phyloP scores from a whole-genome alignment of 2,329 filamentous ascomycete species.

The Epichloe aotearoae region DNA sequence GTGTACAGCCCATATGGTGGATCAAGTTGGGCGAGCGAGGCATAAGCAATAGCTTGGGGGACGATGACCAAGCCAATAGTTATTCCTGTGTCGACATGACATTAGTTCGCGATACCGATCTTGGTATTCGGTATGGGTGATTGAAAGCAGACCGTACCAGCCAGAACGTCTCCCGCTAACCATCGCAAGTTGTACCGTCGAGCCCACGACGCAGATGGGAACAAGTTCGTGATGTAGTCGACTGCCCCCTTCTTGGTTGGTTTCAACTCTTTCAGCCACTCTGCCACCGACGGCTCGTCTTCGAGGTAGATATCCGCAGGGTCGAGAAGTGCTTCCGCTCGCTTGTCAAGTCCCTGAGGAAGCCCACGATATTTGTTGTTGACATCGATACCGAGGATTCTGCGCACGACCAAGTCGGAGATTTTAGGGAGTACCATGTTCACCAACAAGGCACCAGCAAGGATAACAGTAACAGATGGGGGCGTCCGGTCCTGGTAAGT shows the following conservation, averaged over 20 bases:
- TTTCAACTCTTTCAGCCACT: slow-evolving; percentile 44
- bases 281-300: slow-evolving; percentile 49
- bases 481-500: background rate
- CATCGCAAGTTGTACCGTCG: slow-evolving; percentile 57
- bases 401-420: slow-evolving; percentile 13
- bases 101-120: too few species aligned
- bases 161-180: slow-evolving; percentile 60
- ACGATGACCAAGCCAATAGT: slow-evolving; percentile 56
- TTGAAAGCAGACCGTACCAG: slow-evolving; percentile 33
- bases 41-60: slow-evolving; percentile 72
- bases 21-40: slow-evolving; percentile 52
- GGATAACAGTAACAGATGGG: too few species aligned
- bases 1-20: slow-evolving; percentile 67
- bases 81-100: slow-evolving; percentile 12
- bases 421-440: slow-evolving; percentile 1
- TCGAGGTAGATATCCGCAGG: slow-evolving; percentile 36
- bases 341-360: slow-evolving; percentile 14
- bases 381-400: slow-evolving; percentile 19
- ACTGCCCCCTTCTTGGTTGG: slow-evolving; percentile 34
- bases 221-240: slow-evolving; percentile 38
- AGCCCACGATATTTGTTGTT: slow-evolving; percentile 15
- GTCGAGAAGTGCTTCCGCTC: slow-evolving; percentile 13
- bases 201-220: slow-evolving; percentile 60
- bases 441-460: background rate
- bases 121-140: too few species aligned